Evolutionary conservation across 108 stramenopile species (phyloP).

Genomic region (Cyclotella atomus): DNA sequence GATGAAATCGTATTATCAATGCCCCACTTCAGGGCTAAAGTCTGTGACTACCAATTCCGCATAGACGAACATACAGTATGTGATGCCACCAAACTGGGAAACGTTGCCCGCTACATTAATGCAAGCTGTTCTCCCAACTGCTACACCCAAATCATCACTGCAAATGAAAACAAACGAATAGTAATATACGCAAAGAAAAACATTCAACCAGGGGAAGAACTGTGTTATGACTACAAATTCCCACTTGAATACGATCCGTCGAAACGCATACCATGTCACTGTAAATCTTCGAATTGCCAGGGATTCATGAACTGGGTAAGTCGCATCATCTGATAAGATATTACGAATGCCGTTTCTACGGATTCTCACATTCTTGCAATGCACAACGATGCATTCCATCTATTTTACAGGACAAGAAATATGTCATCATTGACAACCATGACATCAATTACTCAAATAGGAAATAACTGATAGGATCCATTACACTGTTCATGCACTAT

Average conservation of each 20-base stretch:
- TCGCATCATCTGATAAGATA: not conserved
- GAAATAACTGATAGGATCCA: too few species aligned
- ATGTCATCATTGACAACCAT: constrained; percentile 4
- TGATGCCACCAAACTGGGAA: constrained; percentile 87
- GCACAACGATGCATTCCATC: not conserved
- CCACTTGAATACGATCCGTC: constrained; percentile 66
- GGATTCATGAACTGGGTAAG: constrained; percentile 88
- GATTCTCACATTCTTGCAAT: not conserved
- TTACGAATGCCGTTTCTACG: not conserved
- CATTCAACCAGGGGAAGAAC: constrained; percentile 91
- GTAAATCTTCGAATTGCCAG: constrained; percentile 71
- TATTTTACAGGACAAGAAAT: constrained; percentile 12
- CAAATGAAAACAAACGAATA: constrained; percentile 76
- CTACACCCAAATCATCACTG: constrained; percentile 83
- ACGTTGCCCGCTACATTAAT: constrained; percentile 97
- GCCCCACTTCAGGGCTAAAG: constrained; percentile 53
- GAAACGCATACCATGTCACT: constrained; percentile 77
- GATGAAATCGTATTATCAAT: not conserved
- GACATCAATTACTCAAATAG: not conserved
- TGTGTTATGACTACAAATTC: constrained; percentile 98
- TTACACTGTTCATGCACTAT: too few species aligned
- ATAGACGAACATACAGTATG: constrained; percentile 83
- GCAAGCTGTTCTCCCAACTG: constrained; percentile 94
- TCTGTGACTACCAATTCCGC: constrained; percentile 97
- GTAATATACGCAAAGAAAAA: constrained; percentile 93